Conservation (phyloP, 352 stramenopile genomes). For the Bremia lactucae region DNA sequence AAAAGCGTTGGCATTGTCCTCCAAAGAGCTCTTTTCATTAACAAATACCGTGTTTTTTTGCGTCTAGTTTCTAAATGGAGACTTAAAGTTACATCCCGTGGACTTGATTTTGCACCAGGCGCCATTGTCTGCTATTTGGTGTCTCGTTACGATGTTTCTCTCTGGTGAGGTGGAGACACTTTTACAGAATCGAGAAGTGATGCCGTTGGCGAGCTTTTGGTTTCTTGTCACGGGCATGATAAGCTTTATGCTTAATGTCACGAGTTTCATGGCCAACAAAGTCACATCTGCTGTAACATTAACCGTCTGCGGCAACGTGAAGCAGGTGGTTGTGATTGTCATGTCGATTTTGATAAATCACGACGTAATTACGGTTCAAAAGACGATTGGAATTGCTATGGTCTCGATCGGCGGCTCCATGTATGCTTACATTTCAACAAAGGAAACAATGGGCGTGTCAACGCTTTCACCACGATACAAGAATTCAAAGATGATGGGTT, state of each 20-base stretch:
- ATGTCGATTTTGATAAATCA: conserved; percentile 74
- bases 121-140: conserved; percentile 87
- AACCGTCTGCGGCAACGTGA: conserved; percentile 90
- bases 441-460: conserved; percentile 51
- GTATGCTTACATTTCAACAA: conserved; percentile 72
- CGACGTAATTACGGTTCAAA: conserved; percentile 58
- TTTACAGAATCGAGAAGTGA: conserved; percentile 47
- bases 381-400: conserved; percentile 55
- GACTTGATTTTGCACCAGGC: conserved; percentile 90
- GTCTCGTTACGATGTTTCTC: conserved; percentile 70
- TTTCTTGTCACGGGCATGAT: conserved; percentile 83
- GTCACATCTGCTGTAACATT: conserved; percentile 90
- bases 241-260: conserved; percentile 91
- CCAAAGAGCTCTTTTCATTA: too few relatives aligned
- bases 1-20: neutral
- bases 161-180: conserved; percentile 63
- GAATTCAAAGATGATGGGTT: conserved; percentile 12
- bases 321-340: conserved; percentile 86
- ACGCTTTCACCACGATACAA: conserved; percentile 27
- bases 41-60: neutral
- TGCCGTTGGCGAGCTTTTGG: conserved; percentile 50
- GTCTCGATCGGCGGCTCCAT: conserved; percentile 52
- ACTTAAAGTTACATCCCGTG: conserved; percentile 89
- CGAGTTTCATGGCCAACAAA: conserved; percentile 91
- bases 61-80: conserved; percentile 78